These are phyloP conservation scores for Aspergillus steynii DNA, from an alignment of 495 filamentous ascomycete genomes.

Conservation along the genomic window DNA sequence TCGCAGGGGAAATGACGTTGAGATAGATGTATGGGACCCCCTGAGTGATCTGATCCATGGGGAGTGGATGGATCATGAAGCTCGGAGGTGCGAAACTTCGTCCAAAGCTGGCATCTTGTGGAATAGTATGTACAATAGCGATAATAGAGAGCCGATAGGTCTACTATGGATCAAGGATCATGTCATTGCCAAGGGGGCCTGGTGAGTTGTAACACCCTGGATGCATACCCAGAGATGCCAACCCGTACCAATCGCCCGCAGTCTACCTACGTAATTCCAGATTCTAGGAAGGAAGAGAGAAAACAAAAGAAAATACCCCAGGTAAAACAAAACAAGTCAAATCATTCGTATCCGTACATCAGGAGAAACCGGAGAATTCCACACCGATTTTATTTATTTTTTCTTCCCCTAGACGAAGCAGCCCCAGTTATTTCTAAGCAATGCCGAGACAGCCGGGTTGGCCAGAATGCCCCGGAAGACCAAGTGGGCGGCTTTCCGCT, in stretches of 20 bases:
- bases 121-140: too few relatives aligned
- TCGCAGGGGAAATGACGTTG: neutral
- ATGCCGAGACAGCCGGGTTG: conserved; percentile 19
- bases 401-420: conserved; percentile 1
- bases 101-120: too few relatives aligned
- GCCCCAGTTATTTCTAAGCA: conserved; percentile 3
- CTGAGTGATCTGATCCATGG: neutral
- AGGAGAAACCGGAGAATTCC: neutral
- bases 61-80: neutral
- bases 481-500: conserved; percentile 19
- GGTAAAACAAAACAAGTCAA: neutral
- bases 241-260: too few relatives aligned
- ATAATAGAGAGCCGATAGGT: too few relatives aligned
- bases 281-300: neutral
- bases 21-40: neutral
- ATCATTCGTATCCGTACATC: neutral
- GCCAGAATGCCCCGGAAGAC: conserved; percentile 9
- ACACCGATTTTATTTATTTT: too few relatives aligned
- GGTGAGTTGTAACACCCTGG: too few relatives aligned
- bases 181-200: too few relatives aligned
- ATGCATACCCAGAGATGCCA: too few relatives aligned
- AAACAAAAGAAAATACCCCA: neutral
- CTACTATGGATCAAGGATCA: too few relatives aligned
- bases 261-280: too few relatives aligned
- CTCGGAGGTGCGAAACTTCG: too few relatives aligned